phyloP scores from a whole-genome alignment of 768 basidiomycete species.

The Epithele typhae region DNA sequence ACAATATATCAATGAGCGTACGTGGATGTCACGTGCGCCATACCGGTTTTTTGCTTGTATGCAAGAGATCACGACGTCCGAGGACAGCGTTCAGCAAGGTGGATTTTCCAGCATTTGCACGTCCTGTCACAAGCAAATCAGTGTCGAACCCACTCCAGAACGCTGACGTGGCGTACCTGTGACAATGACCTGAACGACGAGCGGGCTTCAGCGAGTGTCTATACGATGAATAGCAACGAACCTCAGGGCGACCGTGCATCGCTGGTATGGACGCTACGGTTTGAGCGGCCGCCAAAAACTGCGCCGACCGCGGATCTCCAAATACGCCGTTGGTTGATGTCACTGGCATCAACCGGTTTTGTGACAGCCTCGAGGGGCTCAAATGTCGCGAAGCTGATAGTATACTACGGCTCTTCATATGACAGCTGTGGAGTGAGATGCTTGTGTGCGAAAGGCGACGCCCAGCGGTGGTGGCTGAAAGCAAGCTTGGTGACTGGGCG shows the following conservation, averaged over 20 bases:
- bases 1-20: no score
- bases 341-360: no score
- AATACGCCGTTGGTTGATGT: slow-evolving; percentile 14
- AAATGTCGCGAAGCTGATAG: no score
- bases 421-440: no score
- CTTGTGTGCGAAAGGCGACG: no score
- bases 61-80: slow-evolving; percentile 49
- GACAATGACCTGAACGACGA: slow-evolving; percentile 19
- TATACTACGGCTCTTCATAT: no score
- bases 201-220: not conserved
- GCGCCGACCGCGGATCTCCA: slow-evolving; percentile 14
- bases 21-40: not conserved
- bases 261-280: slow-evolving; percentile 16
- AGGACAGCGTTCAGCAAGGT: slow-evolving; percentile 67
- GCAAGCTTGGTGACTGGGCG: no score
- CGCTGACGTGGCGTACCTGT: slow-evolving; percentile 24
- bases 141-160: no score
- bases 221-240: slow-evolving; percentile 6
- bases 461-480: no score
- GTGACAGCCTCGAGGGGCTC: no score
- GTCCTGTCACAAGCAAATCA: no score
- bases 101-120: slow-evolving; percentile 78
- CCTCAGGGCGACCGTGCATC: slow-evolving; percentile 23
- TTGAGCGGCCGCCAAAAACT: slow-evolving; percentile 22
- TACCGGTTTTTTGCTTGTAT: slow-evolving; percentile 67